Percentiles rank a stretch among this genome's conserved stretches.
Evolutionary conservation across 805 yeast genomes (phyloP).

Genomic region (Crinitomyces ghanaensis): DNA sequence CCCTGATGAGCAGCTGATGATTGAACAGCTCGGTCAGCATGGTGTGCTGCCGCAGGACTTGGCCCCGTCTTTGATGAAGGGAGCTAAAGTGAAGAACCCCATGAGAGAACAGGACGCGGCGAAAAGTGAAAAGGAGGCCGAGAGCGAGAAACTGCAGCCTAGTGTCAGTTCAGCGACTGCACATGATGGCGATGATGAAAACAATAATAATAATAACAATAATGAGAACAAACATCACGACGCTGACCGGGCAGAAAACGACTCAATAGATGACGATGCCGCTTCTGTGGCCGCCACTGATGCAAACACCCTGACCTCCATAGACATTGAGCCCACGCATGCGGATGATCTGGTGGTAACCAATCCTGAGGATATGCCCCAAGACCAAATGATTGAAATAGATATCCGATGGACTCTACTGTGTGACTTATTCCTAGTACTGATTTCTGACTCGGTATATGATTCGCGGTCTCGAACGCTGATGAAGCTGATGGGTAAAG

Average conservation of each 20-base stretch:
- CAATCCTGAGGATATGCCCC: constrained; percentile 17
- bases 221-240: constrained; percentile 7
- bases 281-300: constrained; percentile 2
- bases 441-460: constrained; percentile 73
- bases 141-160: too few relatives aligned
- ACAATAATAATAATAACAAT: constrained; percentile 3
- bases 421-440: constrained; percentile 76
- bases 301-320: constrained; percentile 3
- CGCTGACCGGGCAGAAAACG: too few relatives aligned
- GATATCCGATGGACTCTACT: constrained; percentile 90
- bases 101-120: constrained; percentile 14
- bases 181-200: background rate
- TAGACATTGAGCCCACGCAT: too few relatives aligned
- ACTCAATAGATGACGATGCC: too few relatives aligned
- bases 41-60: constrained; percentile 70
- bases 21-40: constrained; percentile 73
- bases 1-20: constrained; percentile 75
- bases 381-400: constrained; percentile 33
- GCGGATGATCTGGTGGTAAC: constrained; percentile 10
- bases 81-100: constrained; percentile 43
- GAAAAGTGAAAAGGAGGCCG: constrained; percentile 2
- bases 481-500: constrained; percentile 54
- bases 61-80: constrained; percentile 45
- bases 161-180: too few relatives aligned
- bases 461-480: constrained; percentile 82